Evolutionary conservation across 305 asterid species (phyloP), one percentile per base, ranked within the genome.

Genomic region (Monarda citriodora): DNA sequence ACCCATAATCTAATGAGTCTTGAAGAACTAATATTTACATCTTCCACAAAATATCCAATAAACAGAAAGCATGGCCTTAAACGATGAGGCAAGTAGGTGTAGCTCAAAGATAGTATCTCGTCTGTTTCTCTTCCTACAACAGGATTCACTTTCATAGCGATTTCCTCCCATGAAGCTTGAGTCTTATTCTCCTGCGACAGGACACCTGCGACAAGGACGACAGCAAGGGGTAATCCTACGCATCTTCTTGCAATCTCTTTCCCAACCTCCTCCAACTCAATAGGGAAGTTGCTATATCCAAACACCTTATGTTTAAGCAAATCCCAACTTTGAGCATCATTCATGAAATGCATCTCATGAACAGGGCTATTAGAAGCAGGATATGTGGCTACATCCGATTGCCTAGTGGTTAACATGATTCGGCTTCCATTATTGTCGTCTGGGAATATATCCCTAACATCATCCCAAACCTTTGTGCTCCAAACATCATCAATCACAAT

Each of bases 401-500:
- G 14, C 18, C 67, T 63, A 1, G 60, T 9, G 34, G 67, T 63
- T 8, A 63, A 52, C 20, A 63, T 12, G 32, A 63, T 52, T 52
- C 67, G 42, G 25, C 67, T 63, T 26, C 69, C 69, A 47, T 47
- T 46, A 2, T 9, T 1, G 2, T 65, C 58, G n/a, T 65, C 58
- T 1, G 63, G 63, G 20, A 65, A 37, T 8, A 65, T 12, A 9
- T 12, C 22, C 13, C 17, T 56, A 1, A 65, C 42, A 56, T 56
- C 55, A 17, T 65, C 69, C 63, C 57, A 65, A 56, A 22, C 69
- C 2, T 46, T 1, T 7, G 32, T 34, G 29, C 41, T 4, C 63
- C 69, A 65, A 36, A 65, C 25, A 6, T 65, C 51, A 21, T 65
- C 69, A 22, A 56, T 47, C 12, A 64, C 54, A 44, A 53, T 11